These are phyloP conservation scores for Porphyrellus cyaneotinctus DNA, from an alignment of 768 basidiomycete genomes.

Conservation along the genomic window DNA sequence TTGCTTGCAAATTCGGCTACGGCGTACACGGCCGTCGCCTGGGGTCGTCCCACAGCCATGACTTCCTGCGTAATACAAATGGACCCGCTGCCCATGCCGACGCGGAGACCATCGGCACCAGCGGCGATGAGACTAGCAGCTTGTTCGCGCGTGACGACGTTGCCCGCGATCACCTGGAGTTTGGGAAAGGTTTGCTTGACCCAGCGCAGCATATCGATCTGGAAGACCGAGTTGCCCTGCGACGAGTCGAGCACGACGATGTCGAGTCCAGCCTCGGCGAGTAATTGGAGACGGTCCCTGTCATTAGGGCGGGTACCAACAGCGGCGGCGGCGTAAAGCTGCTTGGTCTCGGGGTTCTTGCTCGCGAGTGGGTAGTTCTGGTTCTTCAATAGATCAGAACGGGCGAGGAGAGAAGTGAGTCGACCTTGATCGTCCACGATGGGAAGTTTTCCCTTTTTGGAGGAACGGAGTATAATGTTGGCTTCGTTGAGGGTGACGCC, in stretches of 20 bases:
- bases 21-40: slow-evolving; percentile 96
- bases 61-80: slow-evolving; percentile 99
- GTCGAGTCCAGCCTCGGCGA: slow-evolving; percentile 93
- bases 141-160: slow-evolving; percentile 97
- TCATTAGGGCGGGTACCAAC: slow-evolving; percentile 91
- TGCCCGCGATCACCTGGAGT: slow-evolving; percentile 93
- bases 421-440: slow-evolving; percentile 64
- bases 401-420: slow-evolving; percentile 83
- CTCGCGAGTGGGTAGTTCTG: slow-evolving; percentile 94
- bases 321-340: slow-evolving; percentile 94
- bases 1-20: slow-evolving; percentile 90
- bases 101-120: slow-evolving; percentile 91
- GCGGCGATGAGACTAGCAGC: slow-evolving; percentile 91
- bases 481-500: slow-evolving; percentile 91
- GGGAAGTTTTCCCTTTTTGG: slow-evolving; percentile 97
- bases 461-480: slow-evolving; percentile 90
- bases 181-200: slow-evolving; percentile 83
- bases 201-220: slow-evolving; percentile 92
- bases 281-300: slow-evolving; percentile 74
- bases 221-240: slow-evolving; percentile 93
- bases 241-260: slow-evolving; percentile 94
- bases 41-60: slow-evolving; percentile 97
- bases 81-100: slow-evolving; percentile 98
- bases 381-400: slow-evolving; percentile 96
- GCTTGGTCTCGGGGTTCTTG: slow-evolving; percentile 87